Base-by-base conservation (phyloP, 176 grass and related monocot species). In the Oryza officinalis region DNA sequence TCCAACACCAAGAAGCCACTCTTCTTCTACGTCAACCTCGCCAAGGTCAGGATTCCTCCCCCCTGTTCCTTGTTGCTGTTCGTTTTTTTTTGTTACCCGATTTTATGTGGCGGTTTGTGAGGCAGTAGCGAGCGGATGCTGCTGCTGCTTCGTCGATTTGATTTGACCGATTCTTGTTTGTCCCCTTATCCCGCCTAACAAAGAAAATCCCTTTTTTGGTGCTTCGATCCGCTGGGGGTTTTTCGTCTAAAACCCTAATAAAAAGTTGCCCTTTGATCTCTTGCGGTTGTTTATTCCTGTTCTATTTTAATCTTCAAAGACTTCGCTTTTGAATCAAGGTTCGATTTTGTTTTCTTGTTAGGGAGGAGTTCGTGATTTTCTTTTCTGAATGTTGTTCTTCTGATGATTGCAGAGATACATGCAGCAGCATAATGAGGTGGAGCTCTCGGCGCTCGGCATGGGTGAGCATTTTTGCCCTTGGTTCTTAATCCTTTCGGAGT, bases 381-480 rank as follows among this genome's bases (percentile, higher is more conserved):
- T 54, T 12, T 27, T 81, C 6, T 33, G 3, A n/a, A 27, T 6
- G 45, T 18, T 61, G 6, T 64, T 38, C 8, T 64, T 92, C 3
- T 8, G 11, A 38, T 88, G 44, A 25, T 86, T 90, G 85, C 94
- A 97, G 94, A 97, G 88, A 81, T 98, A 98, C 79, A 98, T 98
- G 96, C 93, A 95, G 63, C 85, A 92, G 59, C 85, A 98, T 69
- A 75, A 92, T 28, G 96, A 98, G 80, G 96, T 98, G 64, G 93
- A 98, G 85, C 91, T 94, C 60, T 98, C 96, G 33, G 93, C 96
- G 59, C 96, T 98, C 47, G 96, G 96, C 78, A 98, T 98, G 96
- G 93, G 96, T 98, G 93, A 82, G 30, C 30, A 37, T 61, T 80
- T 65, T 67, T 37, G 2, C 10, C 32, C 41, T 22, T 25, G 4